These are phyloP conservation scores for Kalaharituber pfeilii DNA, from an alignment of 2,329 filamentous ascomycete species.

Conservation along the genomic window DNA sequence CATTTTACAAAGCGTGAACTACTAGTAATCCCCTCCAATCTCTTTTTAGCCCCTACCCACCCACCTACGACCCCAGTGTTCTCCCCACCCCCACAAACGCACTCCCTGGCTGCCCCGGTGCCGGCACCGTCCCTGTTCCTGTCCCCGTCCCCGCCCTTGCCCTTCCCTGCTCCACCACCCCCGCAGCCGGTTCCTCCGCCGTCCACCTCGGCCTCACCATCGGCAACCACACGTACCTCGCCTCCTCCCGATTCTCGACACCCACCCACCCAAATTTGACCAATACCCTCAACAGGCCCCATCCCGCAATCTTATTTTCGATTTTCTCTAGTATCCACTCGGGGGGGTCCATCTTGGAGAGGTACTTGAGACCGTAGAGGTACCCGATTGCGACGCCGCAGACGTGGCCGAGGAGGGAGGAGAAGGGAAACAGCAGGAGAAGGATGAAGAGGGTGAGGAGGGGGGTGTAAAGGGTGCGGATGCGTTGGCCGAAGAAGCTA, in stretches of 20 bases:
- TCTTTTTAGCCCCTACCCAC: too few relatives aligned
- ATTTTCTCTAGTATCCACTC: slow-evolving; percentile 43
- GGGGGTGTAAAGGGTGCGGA: slow-evolving; percentile 85
- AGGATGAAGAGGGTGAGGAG: slow-evolving; percentile 59
- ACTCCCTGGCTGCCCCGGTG: background rate
- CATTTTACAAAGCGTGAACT: too few relatives aligned
- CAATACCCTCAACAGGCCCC: background rate
- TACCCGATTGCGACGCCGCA: slow-evolving; percentile 75
- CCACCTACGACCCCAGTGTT: background rate
- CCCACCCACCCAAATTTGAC: background rate
- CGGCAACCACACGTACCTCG: background rate
- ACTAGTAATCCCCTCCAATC: too few relatives aligned
- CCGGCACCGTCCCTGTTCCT: background rate
- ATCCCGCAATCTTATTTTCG: background rate
- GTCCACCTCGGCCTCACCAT: background rate
- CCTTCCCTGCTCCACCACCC: background rate
- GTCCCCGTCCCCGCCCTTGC: background rate
- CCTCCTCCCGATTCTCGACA: background rate
- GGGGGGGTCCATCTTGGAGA: slow-evolving; percentile 76
- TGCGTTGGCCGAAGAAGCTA: slow-evolving; percentile 44
- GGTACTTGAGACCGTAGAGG: slow-evolving; percentile 67
- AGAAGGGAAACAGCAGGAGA: slow-evolving; percentile 58
- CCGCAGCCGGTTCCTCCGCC: background rate
- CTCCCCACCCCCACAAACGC: background rate
- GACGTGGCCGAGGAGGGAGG: slow-evolving; percentile 71